Evolutionary conservation across 2,329 filamentous ascomycete species (phyloP).

Genomic region (Stenocarpella maydis): DNA sequence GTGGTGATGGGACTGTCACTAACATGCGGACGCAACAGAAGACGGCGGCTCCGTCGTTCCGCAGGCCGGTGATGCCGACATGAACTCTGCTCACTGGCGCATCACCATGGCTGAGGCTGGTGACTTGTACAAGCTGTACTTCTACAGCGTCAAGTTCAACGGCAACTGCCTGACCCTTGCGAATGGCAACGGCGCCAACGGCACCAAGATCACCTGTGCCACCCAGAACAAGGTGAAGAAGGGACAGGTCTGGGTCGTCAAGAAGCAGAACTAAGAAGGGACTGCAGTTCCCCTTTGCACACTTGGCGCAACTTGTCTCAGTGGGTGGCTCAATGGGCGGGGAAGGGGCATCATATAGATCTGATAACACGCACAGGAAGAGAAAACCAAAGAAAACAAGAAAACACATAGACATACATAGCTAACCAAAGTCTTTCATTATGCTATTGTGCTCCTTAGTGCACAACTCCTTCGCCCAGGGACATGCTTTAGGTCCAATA

Average conservation of each 20-base stretch:
- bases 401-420: background rate
- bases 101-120: background rate
- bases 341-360: too few relatives aligned
- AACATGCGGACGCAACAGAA: background rate
- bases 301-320: too few relatives aligned
- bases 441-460: background rate
- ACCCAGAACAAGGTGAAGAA: conserved; percentile 21
- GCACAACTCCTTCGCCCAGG: background rate
- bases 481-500: background rate
- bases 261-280: conserved; percentile 25
- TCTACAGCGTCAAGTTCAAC: conserved; percentile 22
- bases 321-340: too few relatives aligned
- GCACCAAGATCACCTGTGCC: conserved; percentile 24
- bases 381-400: background rate
- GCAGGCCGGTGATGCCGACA: conserved; percentile 23
- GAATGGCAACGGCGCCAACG: conserved; percentile 15
- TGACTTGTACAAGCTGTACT: conserved; percentile 23
- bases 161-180: conserved; percentile 21
- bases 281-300: background rate
- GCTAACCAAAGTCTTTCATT: background rate
- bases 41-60: conserved; percentile 14
- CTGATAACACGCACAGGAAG: too few relatives aligned
- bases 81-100: conserved; percentile 18
- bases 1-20: background rate
- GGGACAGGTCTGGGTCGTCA: conserved; percentile 20